Percentiles rank a stretch among this genome's conserved stretches.
These are phyloP conservation scores for Mitragyna speciosa DNA, from an alignment of 257 asterid genomes.

Conservation along the genomic window DNA sequence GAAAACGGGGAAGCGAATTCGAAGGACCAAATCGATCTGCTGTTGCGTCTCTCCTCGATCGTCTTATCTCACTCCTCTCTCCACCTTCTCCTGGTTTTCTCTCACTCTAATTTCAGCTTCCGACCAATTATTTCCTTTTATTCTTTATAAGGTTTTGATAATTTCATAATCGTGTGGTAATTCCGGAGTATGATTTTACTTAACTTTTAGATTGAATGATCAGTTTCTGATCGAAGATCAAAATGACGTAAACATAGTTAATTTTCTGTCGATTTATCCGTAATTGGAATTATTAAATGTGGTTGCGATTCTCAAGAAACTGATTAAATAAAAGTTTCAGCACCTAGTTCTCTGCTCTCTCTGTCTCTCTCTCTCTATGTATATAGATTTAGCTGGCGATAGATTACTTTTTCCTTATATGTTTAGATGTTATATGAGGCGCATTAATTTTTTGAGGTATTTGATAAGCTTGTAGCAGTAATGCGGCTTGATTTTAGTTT, in stretches of 20 bases:
- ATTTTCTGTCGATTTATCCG: not conserved
- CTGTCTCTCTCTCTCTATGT: no score
- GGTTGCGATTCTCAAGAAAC: not conserved
- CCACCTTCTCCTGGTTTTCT: constrained; percentile 64
- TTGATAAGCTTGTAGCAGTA: not conserved
- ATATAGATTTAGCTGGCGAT: no score
- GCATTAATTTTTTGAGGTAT: not conserved
- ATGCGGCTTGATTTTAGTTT: not conserved
- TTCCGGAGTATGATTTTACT: not conserved
- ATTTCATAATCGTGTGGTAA: not conserved
- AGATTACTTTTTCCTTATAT: no score
- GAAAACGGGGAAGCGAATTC: constrained; percentile 78
- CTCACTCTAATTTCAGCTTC: not conserved
- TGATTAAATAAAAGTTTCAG: no score
- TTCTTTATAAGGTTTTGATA: not conserved
- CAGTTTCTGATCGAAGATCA: not conserved
- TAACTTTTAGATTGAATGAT: not conserved
- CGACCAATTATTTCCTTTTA: not conserved
- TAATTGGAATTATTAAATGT: no score
- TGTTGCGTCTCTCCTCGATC: constrained; percentile 79
- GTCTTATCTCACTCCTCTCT: constrained; percentile 42
- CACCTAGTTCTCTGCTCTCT: no score
- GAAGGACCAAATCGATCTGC: constrained; percentile 64
- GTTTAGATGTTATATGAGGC: not conserved
- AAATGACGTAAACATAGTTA: not conserved